Evolutionary conservation across 1,284 basidiomycete genomes (phyloP).

Genomic region (Dichomitus squalens): DNA sequence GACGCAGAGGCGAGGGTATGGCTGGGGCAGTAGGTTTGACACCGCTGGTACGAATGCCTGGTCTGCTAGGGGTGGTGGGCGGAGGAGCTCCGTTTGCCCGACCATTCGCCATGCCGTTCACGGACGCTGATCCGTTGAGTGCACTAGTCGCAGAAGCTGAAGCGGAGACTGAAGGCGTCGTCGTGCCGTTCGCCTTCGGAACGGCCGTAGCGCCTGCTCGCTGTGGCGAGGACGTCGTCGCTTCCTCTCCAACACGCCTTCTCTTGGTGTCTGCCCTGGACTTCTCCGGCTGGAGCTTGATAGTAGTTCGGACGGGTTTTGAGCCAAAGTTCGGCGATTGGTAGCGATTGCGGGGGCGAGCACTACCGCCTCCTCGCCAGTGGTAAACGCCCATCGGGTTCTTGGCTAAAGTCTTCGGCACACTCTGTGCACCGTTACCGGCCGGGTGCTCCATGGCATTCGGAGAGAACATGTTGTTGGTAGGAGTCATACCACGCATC

Average conservation of each 20-base stretch:
- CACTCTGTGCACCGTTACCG: slow-evolving; percentile 24
- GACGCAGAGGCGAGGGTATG: slow-evolving; percentile 67
- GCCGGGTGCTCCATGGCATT: slow-evolving; percentile 16
- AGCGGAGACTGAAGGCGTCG: slow-evolving; percentile 8
- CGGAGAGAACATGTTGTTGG: slow-evolving; percentile 27
- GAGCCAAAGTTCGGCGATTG: slow-evolving; percentile 68
- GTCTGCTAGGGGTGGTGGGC: slow-evolving; percentile 13
- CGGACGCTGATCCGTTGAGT: slow-evolving; percentile 18
- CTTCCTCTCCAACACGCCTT: slow-evolving; percentile 55
- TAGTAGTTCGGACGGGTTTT: slow-evolving; percentile 40
- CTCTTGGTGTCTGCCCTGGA: slow-evolving; percentile 57
- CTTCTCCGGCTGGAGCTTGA: slow-evolving; percentile 42
- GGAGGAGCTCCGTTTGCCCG: slow-evolving; percentile 6
- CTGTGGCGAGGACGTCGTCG: slow-evolving; percentile 36
- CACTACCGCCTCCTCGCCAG: slow-evolving; percentile 71
- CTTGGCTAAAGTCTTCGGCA: slow-evolving; percentile 55
- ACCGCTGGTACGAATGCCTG: slow-evolving; percentile 46
- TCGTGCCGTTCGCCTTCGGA: slow-evolving; percentile 10
- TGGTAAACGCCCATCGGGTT: slow-evolving; percentile 73
- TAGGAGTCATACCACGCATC: slow-evolving; percentile 45
- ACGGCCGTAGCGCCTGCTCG: slow-evolving; percentile 19
- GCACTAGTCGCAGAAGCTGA: slow-evolving; percentile 10
- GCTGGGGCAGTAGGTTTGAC: slow-evolving; percentile 59
- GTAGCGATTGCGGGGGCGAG: slow-evolving; percentile 65
- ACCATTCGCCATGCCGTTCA: slow-evolving; percentile 28